phyloP scores from a whole-genome alignment of 495 filamentous ascomycete species.

The Neurospora sp. region DNA sequence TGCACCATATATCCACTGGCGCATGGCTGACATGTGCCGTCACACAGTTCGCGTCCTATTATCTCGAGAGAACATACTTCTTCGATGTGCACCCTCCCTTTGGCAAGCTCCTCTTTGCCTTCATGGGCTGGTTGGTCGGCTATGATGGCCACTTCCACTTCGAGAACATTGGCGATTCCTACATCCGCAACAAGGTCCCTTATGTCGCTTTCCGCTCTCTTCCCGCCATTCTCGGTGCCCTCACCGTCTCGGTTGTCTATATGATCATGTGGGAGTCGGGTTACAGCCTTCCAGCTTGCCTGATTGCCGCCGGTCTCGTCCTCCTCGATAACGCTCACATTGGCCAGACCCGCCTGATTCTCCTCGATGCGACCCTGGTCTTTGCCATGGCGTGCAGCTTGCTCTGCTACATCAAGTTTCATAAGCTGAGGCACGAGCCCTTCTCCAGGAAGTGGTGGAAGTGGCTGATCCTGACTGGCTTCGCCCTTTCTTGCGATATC shows the following conservation, averaged over 20 bases:
- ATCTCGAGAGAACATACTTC: conserved; percentile 96
- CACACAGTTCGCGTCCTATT: conserved; percentile 83
- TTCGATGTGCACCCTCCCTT: conserved; percentile 99
- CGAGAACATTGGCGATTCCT: conserved; percentile 98
- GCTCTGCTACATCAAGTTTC: conserved; percentile 91
- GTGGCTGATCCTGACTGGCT: conserved; percentile 91
- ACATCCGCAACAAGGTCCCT: conserved; percentile 92
- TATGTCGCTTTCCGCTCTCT: conserved; percentile 93
- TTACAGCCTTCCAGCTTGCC: conserved; percentile 86
- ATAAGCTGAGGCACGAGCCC: conserved; percentile 83
- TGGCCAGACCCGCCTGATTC: conserved; percentile 89
- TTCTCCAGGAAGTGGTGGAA: conserved; percentile 99
- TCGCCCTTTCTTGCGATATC: conserved; percentile 92
- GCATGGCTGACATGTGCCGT: conserved; percentile 2
- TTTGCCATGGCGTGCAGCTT: conserved; percentile 92
- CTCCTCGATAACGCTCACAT: conserved; percentile 98
- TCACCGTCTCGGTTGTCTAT: conserved; percentile 91
- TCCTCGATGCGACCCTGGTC: conserved; percentile 89
- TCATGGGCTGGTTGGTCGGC: conserved; percentile 92
- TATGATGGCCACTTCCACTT: conserved; percentile 97
- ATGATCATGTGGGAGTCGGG: conserved; percentile 99
- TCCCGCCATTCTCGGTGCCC: conserved; percentile 80
- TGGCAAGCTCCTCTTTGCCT: conserved; percentile 79
- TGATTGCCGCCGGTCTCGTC: conserved; percentile 75
- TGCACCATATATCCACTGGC: neutral